A percentile compares a stretch with the other conserved stretches of the same genome.
Conservation (phyloP, 2,329 filamentous ascomycete genomes). For the Phialophora tarda region DNA sequence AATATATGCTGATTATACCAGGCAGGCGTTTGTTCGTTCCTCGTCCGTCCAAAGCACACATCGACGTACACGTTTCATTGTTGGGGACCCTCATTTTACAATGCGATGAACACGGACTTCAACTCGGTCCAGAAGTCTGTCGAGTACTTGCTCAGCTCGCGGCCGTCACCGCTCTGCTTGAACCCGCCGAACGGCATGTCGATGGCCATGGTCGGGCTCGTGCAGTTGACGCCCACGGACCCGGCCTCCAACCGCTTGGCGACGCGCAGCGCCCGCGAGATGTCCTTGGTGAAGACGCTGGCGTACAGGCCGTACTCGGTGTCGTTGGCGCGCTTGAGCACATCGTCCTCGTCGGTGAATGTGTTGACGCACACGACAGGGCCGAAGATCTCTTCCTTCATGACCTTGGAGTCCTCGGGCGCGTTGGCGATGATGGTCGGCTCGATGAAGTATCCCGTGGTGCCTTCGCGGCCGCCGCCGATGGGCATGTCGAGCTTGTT, state of each 20-base stretch:
- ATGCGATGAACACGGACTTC: conserved; percentile 52
- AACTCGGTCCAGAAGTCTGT: conserved; percentile 66
- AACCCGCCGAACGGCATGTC: conserved; percentile 47
- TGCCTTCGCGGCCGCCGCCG: conserved; percentile 52
- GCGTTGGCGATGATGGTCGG: conserved; percentile 66
- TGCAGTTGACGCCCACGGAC: conserved; percentile 65
- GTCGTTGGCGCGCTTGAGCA: conserved; percentile 62
- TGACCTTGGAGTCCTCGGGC: conserved; percentile 60
- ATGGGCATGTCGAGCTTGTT: conserved; percentile 60
- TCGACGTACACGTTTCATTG: no score
- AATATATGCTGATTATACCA: no score
- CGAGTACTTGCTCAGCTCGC: conserved; percentile 47
- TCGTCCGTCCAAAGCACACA: background rate
- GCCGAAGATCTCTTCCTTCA: conserved; percentile 66
- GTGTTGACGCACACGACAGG: conserved; percentile 68
- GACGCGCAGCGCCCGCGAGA: conserved; percentile 58
- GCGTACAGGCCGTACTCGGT: conserved; percentile 61
- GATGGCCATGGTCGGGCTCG: conserved; percentile 40
- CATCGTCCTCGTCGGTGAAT: conserved; percentile 68
- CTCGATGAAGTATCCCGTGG: conserved; percentile 63
- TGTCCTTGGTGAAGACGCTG: conserved; percentile 63
- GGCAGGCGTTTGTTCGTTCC: background rate
- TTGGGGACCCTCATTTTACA: conserved; percentile 15
- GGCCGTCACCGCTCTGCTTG: conserved; percentile 43
- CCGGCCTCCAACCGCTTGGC: conserved; percentile 63